These are phyloP conservation scores for Acer campestre DNA, from an alignment of 345 rosid genomes.

Conservation along the genomic window DNA sequence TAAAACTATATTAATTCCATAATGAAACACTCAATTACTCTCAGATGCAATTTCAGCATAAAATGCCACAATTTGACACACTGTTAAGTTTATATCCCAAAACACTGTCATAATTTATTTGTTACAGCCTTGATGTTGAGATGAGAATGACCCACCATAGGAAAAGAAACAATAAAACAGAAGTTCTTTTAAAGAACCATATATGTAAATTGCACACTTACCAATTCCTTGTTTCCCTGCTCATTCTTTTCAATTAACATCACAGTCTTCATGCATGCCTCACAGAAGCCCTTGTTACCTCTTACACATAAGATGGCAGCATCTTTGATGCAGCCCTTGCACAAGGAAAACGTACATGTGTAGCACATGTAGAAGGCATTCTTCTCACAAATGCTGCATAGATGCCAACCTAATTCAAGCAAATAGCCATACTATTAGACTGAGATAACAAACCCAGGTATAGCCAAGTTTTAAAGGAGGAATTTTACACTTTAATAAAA, in stretches of 20 bases:
- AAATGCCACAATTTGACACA: background rate
- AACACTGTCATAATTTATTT: background rate
- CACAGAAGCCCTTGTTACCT: conserved; percentile 97
- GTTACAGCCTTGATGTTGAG: conserved; percentile 1
- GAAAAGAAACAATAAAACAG: background rate
- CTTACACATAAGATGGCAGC: conserved; percentile 69
- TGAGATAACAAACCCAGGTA: conserved; percentile 15
- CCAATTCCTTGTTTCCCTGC: conserved; percentile 60
- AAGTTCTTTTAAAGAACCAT: background rate
- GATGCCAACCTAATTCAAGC: conserved; percentile 74
- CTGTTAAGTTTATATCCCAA: background rate
- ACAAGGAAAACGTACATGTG: conserved; percentile 91
- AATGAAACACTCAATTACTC: background rate
- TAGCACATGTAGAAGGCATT: conserved; percentile 80
- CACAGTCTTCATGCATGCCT: conserved; percentile 86
- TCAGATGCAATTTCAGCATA: background rate
- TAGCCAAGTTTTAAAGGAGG: conserved; percentile 13
- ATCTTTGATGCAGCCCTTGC: conserved; percentile 91
- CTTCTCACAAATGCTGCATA: conserved; percentile 92
- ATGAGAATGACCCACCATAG: conserved; percentile 1
- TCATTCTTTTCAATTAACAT: conserved; percentile 73
- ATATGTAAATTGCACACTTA: conserved; percentile 27
- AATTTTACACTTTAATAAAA: background rate
- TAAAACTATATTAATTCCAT: background rate
- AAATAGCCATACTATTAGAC: conserved; percentile 31